Conservation (phyloP, 441 rosid species). For the Raphanus hybrid region DNA sequence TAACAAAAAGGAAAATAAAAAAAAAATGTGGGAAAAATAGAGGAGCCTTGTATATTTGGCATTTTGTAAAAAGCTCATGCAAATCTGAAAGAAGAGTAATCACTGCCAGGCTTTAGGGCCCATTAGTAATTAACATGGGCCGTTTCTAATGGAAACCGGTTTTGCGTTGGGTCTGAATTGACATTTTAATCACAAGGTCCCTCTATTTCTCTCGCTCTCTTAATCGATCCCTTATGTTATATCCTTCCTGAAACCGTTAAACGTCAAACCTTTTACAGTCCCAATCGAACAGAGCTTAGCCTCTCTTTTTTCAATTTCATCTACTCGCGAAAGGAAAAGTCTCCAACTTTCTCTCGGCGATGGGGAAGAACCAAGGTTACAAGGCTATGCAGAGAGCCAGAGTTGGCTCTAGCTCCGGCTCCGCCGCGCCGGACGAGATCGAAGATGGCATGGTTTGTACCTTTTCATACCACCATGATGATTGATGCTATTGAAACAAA, state of each 20-base stretch:
- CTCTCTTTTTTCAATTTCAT: neutral
- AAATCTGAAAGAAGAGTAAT: neutral
- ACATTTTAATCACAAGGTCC: neutral
- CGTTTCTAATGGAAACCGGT: neutral
- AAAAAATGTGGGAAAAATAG: neutral
- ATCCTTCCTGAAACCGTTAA: neutral
- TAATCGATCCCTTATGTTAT: neutral
- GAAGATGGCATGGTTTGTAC: conserved; percentile 99
- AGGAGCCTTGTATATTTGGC: neutral
- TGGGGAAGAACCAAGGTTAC: conserved; percentile 99
- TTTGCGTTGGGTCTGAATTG: neutral
- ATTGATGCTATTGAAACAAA: neutral
- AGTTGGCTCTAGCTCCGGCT: conserved; percentile 83
- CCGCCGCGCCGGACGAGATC: conserved; percentile 79
- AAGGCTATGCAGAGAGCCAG: conserved; percentile 98
- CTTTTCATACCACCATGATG: conserved; percentile 58
- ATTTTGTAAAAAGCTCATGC: neutral
- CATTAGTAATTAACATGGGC: conserved; percentile 14
- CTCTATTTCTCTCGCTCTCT: neutral
- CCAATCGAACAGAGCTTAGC: neutral
- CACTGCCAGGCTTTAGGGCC: conserved; percentile 5
- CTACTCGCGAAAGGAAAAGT: neutral
- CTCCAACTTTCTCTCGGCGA: conserved; percentile 36
- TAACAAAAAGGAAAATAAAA: neutral
- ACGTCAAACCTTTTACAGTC: neutral